Base-by-base conservation (phyloP, 2,329 filamentous ascomycete genomes). In the Penicillium nordicum region DNA sequence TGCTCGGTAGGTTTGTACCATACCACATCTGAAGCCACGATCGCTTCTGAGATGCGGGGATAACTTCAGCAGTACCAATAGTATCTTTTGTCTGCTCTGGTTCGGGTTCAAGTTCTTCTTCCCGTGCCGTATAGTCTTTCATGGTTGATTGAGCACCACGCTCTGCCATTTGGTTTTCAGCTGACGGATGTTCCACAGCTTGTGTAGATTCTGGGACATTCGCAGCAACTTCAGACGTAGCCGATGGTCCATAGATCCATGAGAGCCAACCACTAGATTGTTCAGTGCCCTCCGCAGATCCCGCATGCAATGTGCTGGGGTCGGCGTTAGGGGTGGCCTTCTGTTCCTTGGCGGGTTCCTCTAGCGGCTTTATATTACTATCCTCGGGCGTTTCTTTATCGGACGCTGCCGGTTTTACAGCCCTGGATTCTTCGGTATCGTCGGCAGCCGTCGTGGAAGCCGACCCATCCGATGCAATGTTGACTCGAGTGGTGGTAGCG, bases 11-110 rank as follows among this genome's bases (percentile, higher is more conserved):
- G 25, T 61, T 61, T 12, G 65, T 61, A 42, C 72, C 71, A 56
- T 71, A 71, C 76, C 72, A 78, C 70, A 78, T 75, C 56, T 77
- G 75, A 55, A 78, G 67, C 77, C 75, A 78, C 42, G 74, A 76
- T 50, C 74, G 69, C 55, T 74, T 78, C 38, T 71, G 69, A 29
- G 71, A 54, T 12, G 50, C 60, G 4, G 67, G 56, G 7, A 43
- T 38, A 10, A 48, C 36, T 40, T 63, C 56, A 18, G 37, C 27
- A 18, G 52, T 55, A 16, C 59, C 51, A 21, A 38, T 18, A 21
- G 52, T 55, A 14, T 59, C 51, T 14, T 27, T 41, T 0, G 8
- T 34, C 30, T 60, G 49, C 12, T 50, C 43, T 36, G 42, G 10
- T 34, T 47, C 53, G n/a, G 54, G 40, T 3, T 62, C 54, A 34